Base-by-base conservation (phyloP, 78 protist species). In the Corallochytrium limacisporum region DNA sequence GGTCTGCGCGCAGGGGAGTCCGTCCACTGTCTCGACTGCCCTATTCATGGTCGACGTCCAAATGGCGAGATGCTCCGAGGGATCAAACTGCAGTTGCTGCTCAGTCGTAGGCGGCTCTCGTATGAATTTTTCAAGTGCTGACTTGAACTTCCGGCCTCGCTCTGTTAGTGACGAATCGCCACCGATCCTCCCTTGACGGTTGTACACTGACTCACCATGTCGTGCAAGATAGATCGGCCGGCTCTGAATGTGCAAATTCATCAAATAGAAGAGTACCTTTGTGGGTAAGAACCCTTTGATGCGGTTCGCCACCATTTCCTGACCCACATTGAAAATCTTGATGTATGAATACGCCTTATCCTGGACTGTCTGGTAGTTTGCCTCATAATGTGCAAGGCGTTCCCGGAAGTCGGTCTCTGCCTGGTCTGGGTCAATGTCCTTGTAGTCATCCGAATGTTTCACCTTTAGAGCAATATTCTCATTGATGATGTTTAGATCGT, bases 121-220 rank as follows among this genome's bases (percentile, higher is more conserved):
- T 66, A n/a, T n/a, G 73, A 71, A 81, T 18, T 81, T 83, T 1
- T 75, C 74, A 42, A 86, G 74, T 55, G 56, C 69, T 33, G 74
- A 61, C 22, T 87, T 85, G n/a, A 79, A 82, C 22, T 57, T 60
- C 22, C 43, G 65, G 20, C 91, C 91, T 10, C 42, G 26, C 31
- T 66, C 80, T 1, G 90, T 83, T 40, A 89, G 68, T 15, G 29
- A 68, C 2, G 90, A 71, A 61, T 89, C 87, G 54, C 94, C 94
- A 24, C 94, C 94, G 12, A 89, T 69, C 60, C 74, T 67, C 10
- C 55, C 81, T 7, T 63, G 51, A 0, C 56, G 53, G 73, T 89
- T 89, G 57, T 72, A 82, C 61, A 72, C 83, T 13, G 78, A 61
- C 66, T 89, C 79, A 40, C 94, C 94, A 47, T 89, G 94, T 20